A percentile compares a stretch with the other conserved stretches of the same genome.
phyloP scores from a whole-genome alignment of 257 asterid genomes.

The Ligustrum vulgare region DNA sequence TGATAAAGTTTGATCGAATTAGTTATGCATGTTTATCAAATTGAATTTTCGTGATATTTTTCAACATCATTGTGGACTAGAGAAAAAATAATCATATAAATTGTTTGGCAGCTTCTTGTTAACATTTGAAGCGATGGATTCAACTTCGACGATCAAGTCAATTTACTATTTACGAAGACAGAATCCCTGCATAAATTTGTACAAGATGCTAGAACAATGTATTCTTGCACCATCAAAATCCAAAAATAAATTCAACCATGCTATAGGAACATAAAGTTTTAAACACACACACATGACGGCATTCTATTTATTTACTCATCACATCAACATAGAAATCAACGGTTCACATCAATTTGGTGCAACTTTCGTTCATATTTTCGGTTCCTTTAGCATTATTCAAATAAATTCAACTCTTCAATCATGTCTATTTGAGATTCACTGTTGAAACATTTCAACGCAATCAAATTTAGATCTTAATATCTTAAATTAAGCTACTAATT shows the following conservation, averaged over 20 bases:
- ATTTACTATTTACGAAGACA: too few species aligned
- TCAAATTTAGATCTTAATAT: neutral
- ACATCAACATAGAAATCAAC: too few species aligned
- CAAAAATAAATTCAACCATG: too few species aligned
- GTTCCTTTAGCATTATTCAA: too few species aligned
- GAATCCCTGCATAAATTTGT: too few species aligned
- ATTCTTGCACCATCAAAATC: neutral
- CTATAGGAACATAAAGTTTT: too few species aligned
- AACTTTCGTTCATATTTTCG: too few species aligned
- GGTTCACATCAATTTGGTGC: too few species aligned
- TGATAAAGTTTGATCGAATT: neutral
- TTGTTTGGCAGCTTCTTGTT: too few species aligned
- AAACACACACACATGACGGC: too few species aligned
- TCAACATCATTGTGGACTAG: neutral
- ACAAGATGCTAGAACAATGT: neutral
- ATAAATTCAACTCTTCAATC: neutral
- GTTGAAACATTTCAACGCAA: neutral
- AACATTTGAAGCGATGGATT: neutral
- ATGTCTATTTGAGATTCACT: neutral
- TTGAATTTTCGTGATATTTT: neutral
- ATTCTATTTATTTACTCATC: too few species aligned
- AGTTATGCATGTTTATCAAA: neutral
- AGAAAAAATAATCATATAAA: neutral
- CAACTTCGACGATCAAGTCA: neutral
- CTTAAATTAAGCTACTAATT: too few species aligned